phyloP scores from a whole-genome alignment of 106 monocot genomes.

The Ottelia alismoides region DNA sequence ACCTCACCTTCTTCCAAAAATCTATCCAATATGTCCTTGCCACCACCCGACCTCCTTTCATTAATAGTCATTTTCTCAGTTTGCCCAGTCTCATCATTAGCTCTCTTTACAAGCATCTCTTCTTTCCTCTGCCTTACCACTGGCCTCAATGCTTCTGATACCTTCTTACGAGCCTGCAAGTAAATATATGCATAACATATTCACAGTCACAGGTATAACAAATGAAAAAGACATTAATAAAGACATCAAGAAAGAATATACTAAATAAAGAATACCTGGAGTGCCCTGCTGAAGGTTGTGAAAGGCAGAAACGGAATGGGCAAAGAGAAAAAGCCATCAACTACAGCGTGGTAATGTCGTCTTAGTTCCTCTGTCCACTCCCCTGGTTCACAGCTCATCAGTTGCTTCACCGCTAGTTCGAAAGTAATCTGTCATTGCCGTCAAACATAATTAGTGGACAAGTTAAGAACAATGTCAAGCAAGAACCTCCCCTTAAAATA shows the following conservation, averaged over 20 bases:
- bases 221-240: no score
- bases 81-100: not conserved
- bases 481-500: no score
- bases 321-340: conserved; percentile 91
- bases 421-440: conserved; percentile 70
- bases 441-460: no score
- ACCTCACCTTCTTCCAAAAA: conserved; percentile 22
- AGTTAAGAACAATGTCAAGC: no score
- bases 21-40: conserved; percentile 49
- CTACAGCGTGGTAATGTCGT: conserved; percentile 53
- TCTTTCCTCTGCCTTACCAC: conserved; percentile 1
- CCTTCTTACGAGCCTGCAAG: conserved; percentile 43
- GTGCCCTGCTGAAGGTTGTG: conserved; percentile 73
- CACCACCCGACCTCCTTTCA: no score
- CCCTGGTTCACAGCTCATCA: conserved; percentile 64
- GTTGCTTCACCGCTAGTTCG: conserved; percentile 74
- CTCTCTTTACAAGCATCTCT: no score
- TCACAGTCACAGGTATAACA: no score
- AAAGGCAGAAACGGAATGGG: conserved; percentile 47
- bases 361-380: conserved; percentile 68
- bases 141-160: conserved; percentile 16
- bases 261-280: conserved; percentile 56
- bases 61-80: not conserved
- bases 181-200: no score
- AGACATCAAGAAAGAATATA: no score